Evolutionary conservation across 2,329 filamentous ascomycete species (phyloP).

Genomic region (Exutisphaerella laricina): DNA sequence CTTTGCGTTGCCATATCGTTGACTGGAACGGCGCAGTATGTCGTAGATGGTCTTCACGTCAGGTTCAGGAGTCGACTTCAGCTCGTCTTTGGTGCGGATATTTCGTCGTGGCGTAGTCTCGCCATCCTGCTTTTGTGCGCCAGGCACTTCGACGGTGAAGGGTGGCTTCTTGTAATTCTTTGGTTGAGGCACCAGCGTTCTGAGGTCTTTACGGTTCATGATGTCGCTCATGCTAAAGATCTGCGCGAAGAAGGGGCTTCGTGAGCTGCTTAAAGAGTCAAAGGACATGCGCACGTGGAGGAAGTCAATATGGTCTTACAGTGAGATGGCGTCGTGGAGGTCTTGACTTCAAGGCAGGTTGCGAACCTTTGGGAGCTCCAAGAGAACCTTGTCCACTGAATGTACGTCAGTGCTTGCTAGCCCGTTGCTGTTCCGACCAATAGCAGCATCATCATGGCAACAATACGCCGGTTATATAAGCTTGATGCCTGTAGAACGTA

Average conservation of each 20-base stretch:
- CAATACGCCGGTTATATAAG: too few species aligned
- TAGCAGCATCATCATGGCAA: too few species aligned
- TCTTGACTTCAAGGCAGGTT: neutral
- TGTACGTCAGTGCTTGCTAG: too few species aligned
- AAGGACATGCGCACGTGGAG: slow-evolving; percentile 18
- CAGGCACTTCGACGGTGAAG: slow-evolving; percentile 67
- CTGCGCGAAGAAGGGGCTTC: slow-evolving; percentile 1
- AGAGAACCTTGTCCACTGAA: too few species aligned
- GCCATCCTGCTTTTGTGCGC: slow-evolving; percentile 63
- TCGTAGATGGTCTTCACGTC: slow-evolving; percentile 74
- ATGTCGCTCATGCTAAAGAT: slow-evolving; percentile 29
- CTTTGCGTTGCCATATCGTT: slow-evolving; percentile 49
- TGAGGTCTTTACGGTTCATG: slow-evolving; percentile 39
- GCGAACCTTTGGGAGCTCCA: too few species aligned
- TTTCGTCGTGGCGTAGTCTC: slow-evolving; percentile 81
- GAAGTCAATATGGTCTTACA: neutral
- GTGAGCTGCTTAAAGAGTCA: slow-evolving; percentile 10
- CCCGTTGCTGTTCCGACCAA: too few species aligned
- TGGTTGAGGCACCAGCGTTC: slow-evolving; percentile 45
- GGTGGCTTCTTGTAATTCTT: slow-evolving; percentile 58
- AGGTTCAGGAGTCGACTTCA: slow-evolving; percentile 60
- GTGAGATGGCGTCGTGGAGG: slow-evolving; percentile 3
- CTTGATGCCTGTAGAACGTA: too few species aligned
- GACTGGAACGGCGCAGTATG: slow-evolving; percentile 64
- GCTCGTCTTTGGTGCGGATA: slow-evolving; percentile 62